Percentiles rank a stretch among this genome's conserved stretches.
These are phyloP conservation scores for Limnanthes douglasii DNA, from an alignment of 345 rosid species.

Conservation along the genomic window DNA sequence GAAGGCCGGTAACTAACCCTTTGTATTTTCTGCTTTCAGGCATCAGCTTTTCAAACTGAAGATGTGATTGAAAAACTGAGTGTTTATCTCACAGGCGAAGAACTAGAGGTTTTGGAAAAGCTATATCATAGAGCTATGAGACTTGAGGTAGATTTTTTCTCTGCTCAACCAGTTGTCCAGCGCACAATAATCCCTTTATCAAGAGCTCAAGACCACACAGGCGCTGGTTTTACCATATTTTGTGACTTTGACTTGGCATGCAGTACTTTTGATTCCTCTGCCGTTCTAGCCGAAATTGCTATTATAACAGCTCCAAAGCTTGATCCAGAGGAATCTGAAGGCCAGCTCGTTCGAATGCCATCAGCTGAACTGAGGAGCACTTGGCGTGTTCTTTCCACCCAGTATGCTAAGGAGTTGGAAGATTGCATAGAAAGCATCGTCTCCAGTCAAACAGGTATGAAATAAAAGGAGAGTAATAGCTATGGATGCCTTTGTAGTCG, in stretches of 20 bases:
- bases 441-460: too few relatives aligned
- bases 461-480: too few relatives aligned
- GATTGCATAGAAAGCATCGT: constrained; percentile 77
- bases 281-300: constrained; percentile 93
- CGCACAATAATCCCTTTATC: constrained; percentile 58
- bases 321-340: constrained; percentile 39
- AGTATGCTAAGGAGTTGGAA: constrained; percentile 78
- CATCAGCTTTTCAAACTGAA: constrained; percentile 79
- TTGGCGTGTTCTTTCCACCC: constrained; percentile 62
- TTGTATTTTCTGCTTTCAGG: constrained; percentile 44
- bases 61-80: constrained; percentile 90
- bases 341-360: constrained; percentile 46
- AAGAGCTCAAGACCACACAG: constrained; percentile 35
- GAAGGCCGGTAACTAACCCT: too few relatives aligned
- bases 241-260: constrained; percentile 97
- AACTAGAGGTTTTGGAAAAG: constrained; percentile 78
- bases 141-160: constrained; percentile 90
- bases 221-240: constrained; percentile 46
- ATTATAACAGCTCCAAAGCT: constrained; percentile 74
- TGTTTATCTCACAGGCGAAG: constrained; percentile 90
- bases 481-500: too few relatives aligned
- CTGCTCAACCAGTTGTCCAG: constrained; percentile 63
- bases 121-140: constrained; percentile 94
- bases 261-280: constrained; percentile 88
- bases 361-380: constrained; percentile 67